Conservation (phyloP, 768 basidiomycete genomes). For the Sporobolomyces roseus region DNA sequence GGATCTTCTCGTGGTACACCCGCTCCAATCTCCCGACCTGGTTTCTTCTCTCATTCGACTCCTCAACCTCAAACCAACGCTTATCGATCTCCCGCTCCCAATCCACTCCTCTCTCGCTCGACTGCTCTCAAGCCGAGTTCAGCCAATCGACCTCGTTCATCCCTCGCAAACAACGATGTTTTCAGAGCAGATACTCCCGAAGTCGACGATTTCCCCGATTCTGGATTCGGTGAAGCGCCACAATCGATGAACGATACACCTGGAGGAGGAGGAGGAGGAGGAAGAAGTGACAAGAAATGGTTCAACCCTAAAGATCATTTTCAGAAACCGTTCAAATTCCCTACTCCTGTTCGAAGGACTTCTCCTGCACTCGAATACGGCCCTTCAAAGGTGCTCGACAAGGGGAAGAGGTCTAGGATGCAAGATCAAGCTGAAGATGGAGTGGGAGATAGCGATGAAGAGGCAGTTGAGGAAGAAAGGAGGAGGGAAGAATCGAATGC, state of each 20-base stretch:
- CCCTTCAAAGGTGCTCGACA: neutral
- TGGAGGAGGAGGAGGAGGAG: no score
- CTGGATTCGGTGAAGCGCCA: neutral
- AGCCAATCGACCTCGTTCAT: neutral
- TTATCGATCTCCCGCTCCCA: neutral
- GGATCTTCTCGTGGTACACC: neutral
- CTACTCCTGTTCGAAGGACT: neutral
- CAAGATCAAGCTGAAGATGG: neutral
- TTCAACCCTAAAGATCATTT: neutral
- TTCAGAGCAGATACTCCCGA: constrained; percentile 6
- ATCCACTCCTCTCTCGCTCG: neutral
- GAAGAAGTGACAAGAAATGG: constrained; percentile 8
- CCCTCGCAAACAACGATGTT: neutral
- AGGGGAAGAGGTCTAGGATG: neutral
- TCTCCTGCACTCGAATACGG: constrained; percentile 11
- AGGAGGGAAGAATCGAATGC: neutral
- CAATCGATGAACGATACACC: neutral
- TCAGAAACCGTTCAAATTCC: constrained; percentile 22
- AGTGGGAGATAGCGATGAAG: neutral
- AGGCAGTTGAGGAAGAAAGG: neutral
- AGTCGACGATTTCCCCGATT: neutral
- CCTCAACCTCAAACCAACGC: neutral
- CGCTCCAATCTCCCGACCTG: neutral
- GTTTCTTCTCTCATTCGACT: neutral
- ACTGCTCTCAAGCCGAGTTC: neutral